Evolutionary conservation across 2,329 filamentous ascomycete species (phyloP).

Genomic region (Cladosporium sphaerospermum): DNA sequence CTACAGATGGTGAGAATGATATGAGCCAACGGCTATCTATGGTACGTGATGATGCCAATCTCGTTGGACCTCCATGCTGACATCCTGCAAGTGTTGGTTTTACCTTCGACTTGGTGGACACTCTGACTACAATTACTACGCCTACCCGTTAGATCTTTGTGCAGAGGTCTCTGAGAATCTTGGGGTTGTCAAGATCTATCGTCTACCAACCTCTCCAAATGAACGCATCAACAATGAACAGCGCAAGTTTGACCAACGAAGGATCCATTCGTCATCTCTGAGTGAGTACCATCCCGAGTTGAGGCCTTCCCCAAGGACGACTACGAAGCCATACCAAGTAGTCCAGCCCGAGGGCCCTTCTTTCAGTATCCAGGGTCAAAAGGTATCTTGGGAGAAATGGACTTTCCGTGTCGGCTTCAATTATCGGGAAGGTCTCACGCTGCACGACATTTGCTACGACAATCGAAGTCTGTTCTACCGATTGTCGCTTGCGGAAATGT

Average conservation of each 20-base stretch:
- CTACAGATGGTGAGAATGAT: slow-evolving; percentile 9
- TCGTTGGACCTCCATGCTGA: slow-evolving; percentile 23
- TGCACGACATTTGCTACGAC: slow-evolving; percentile 65
- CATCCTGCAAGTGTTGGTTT: slow-evolving; percentile 55
- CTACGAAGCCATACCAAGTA: slow-evolving; percentile 60
- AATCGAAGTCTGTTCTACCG: slow-evolving; percentile 60
- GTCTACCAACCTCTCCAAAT: slow-evolving; percentile 50
- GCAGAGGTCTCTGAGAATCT: slow-evolving; percentile 57
- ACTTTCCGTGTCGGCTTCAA: slow-evolving; percentile 64
- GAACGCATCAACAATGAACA: slow-evolving; percentile 41
- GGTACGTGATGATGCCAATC: slow-evolving; percentile 24
- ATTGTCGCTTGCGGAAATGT: slow-evolving; percentile 63
- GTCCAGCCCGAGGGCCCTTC: slow-evolving; percentile 61
- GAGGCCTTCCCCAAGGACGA: slow-evolving; percentile 3
- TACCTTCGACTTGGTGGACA: slow-evolving; percentile 58
- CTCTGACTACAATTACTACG: slow-evolving; percentile 59
- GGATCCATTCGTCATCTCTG: slow-evolving; percentile 48
- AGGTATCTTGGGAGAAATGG: slow-evolving; percentile 44
- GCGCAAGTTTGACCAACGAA: slow-evolving; percentile 38
- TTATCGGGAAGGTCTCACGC: slow-evolving; percentile 61
- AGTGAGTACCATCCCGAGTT: slow-evolving; percentile 12
- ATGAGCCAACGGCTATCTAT: slow-evolving; percentile 28
- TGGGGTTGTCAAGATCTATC: slow-evolving; percentile 62
- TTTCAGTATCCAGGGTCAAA: slow-evolving; percentile 46
- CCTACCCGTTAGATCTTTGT: slow-evolving; percentile 56